Evolutionary conservation across 805 yeast genomes (phyloP), one percentile per base, ranked within the genome.

Genomic region (Cyberlindnera petersonii): DNA sequence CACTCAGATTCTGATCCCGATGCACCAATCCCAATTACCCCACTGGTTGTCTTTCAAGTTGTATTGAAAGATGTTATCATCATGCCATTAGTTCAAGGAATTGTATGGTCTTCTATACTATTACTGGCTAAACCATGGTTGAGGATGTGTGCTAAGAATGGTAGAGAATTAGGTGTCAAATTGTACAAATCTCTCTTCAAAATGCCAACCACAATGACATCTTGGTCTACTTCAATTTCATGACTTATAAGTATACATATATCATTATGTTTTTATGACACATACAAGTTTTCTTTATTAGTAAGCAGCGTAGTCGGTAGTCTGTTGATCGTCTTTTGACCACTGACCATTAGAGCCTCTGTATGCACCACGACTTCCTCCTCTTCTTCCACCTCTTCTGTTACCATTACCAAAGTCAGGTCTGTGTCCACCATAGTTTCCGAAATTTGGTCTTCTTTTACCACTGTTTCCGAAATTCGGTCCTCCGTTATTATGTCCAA

Each of bases 61-160:
- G 56, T 77, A 3, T 29, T 73, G 9, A 69, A 70, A 45, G 80
- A 75, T 50, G 73, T 75, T 35, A 46, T 77, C 4, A 9, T 76
- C 17, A 66, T 75, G 71, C 81, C 82, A 4, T 59, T 77, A 20
- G 16, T 76, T 14, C 81, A 74, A 47, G 79, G 80, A 15, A 60
- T 74, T 30, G 26, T 69, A 14, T 74, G 70, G 69, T 53, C 74
- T 2, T 65, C 68, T 2, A 42, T 66, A 3, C 49, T 74, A 16
- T 55, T 75, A 1, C 41, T 61, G 9, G 42, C 63, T 16, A 53
- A 58, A 35, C 77, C 78, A 1, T 58, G 63, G 60, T 27, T 64
- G 18, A 35, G 40, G 6, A 22, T 28, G 6, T 50, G 48, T 8
- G 56, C 58, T 4, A 19, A 10, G 4, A 49, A 48, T 24, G 65